A percentile compares a stretch with the other conserved stretches of the same genome.
Conservation (phyloP, 1,284 basidiomycete genomes). For the Sanghuangporus sanghuang region DNA sequence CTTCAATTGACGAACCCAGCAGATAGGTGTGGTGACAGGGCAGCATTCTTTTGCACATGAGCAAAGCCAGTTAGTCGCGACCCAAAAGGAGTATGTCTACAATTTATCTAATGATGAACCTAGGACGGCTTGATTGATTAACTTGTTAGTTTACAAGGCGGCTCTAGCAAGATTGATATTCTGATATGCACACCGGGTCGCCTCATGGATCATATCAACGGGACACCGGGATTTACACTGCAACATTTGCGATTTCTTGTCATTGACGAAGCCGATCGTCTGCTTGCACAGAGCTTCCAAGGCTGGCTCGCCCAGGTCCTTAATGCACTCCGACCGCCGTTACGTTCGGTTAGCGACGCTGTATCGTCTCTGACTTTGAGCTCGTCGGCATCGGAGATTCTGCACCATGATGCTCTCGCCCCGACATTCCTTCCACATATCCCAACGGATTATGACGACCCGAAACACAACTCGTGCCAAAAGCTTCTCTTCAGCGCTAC, state of each 20-base stretch:
- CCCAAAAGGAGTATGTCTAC: constrained; percentile 40
- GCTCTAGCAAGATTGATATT: constrained; percentile 88
- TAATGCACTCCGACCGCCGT: constrained; percentile 53
- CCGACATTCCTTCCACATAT: constrained; percentile 46
- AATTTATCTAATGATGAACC: background rate
- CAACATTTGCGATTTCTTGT: constrained; percentile 94
- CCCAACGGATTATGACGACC: constrained; percentile 50
- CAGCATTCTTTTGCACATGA: constrained; percentile 84
- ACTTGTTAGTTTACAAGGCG: constrained; percentile 52
- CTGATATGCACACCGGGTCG: constrained; percentile 95
- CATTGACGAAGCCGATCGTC: constrained; percentile 95
- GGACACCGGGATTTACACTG: constrained; percentile 85
- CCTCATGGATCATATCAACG: constrained; percentile 88
- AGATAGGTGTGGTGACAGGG: constrained; percentile 79
- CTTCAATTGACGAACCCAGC: constrained; percentile 9
- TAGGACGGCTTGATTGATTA: background rate
- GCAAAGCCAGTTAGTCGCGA: constrained; percentile 64
- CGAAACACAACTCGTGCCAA: constrained; percentile 69
- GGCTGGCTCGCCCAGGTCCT: constrained; percentile 88
- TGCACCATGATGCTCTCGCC: constrained; percentile 48
- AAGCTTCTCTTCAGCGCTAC: constrained; percentile 98
- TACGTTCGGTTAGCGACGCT: background rate
- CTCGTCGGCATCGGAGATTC: constrained; percentile 8
- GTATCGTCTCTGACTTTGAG: background rate
- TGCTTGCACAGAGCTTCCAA: constrained; percentile 94